phyloP scores from a whole-genome alignment of 495 filamentous ascomycete species.

The Daldinia caldariorum region DNA sequence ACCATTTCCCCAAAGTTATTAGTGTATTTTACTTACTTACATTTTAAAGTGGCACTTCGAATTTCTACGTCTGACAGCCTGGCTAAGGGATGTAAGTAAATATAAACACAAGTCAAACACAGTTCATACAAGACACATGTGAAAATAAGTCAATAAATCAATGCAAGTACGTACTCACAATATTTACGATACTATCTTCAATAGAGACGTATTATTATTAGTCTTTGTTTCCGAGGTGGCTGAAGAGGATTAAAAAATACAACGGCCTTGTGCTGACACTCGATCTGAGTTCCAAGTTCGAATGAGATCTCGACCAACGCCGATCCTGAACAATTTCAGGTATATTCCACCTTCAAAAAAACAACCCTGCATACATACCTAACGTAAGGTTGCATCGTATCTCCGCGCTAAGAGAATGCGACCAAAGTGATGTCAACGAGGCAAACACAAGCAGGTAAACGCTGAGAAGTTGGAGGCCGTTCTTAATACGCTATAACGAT shows the following conservation, averaged over 20 bases:
- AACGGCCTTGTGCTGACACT: background rate
- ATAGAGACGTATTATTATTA: background rate
- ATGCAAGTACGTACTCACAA: background rate
- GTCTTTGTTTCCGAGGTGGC: background rate
- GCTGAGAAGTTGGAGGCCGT: slow-evolving; percentile 2
- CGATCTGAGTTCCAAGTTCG: slow-evolving; percentile 19
- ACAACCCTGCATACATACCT: slow-evolving; percentile 18
- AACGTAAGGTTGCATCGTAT: slow-evolving; percentile 31
- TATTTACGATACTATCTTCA: background rate
- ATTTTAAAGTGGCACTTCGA: background rate
- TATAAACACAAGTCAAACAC: background rate
- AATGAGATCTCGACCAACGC: slow-evolving; percentile 23
- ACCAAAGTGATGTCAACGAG: slow-evolving; percentile 41
- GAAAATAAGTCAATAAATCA: no score
- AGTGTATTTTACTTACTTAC: no score
- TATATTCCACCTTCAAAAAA: slow-evolving; percentile 13
- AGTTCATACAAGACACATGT: no score
- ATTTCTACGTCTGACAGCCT: background rate
- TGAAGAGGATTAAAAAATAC: background rate
- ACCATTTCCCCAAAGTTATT: background rate
- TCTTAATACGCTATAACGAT: no score
- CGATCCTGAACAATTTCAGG: slow-evolving; percentile 25
- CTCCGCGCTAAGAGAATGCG: slow-evolving; percentile 36
- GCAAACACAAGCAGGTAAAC: slow-evolving; percentile 16
- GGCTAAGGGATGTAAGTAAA: background rate